A percentile compares a stretch with the other conserved stretches of the same genome.
Evolutionary conservation across 768 basidiomycete species (phyloP).

Genomic region (Lactifluus echinatus): DNA sequence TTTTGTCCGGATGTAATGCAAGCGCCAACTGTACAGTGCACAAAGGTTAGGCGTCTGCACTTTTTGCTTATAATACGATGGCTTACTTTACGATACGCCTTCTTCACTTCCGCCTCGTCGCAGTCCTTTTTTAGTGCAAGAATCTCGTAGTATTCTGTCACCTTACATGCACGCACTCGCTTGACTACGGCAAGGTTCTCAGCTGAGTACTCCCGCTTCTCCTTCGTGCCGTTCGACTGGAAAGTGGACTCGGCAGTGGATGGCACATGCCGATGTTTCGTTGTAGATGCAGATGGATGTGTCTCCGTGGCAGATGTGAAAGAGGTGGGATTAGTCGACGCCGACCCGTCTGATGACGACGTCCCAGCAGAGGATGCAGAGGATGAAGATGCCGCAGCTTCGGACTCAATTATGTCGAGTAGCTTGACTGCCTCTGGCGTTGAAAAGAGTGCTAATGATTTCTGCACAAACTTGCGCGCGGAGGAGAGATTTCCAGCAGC

Average conservation of each 20-base stretch:
- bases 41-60: neutral
- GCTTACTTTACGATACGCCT: constrained; percentile 89
- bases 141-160: constrained; percentile 91
- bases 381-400: constrained; percentile 31
- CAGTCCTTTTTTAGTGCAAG: constrained; percentile 70
- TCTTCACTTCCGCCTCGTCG: constrained; percentile 81
- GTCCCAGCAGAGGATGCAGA: constrained; percentile 27
- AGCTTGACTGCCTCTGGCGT: constrained; percentile 68
- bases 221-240: constrained; percentile 29
- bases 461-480: constrained; percentile 84
- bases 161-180: constrained; percentile 76
- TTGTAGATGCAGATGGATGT: constrained; percentile 65
- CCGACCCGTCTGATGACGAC: constrained; percentile 29
- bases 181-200: constrained; percentile 81
- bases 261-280: constrained; percentile 49
- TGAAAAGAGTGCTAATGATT: constrained; percentile 74
- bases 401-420: constrained; percentile 55
- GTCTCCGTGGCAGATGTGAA: constrained; percentile 49
- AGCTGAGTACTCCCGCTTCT: constrained; percentile 64
- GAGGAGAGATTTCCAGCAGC: constrained; percentile 62
- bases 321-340: constrained; percentile 32
- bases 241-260: constrained; percentile 38
- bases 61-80: neutral
- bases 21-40: constrained; percentile 57
- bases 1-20: constrained; percentile 86